Percentiles rank a stretch among this genome's conserved stretches.
Evolutionary conservation across 805 yeast species (phyloP).

Genomic region (Naumovozyma baii): DNA sequence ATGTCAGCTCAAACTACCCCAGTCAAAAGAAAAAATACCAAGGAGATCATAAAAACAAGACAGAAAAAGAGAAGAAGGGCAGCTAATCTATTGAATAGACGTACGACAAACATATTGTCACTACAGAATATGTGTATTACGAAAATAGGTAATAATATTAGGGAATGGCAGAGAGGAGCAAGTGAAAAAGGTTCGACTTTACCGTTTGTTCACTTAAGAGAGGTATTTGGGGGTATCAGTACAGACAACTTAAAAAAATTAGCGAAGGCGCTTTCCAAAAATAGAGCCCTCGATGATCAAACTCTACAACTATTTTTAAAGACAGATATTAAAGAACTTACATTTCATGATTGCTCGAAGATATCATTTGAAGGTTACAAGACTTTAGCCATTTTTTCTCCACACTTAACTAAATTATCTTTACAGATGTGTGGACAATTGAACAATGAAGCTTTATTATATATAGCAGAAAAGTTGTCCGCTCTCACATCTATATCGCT

Average conservation of each 20-base stretch:
- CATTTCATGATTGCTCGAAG: slow-evolving; percentile 89
- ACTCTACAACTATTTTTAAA: slow-evolving; percentile 69
- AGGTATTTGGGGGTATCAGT: slow-evolving; percentile 82
- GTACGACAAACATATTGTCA: slow-evolving; percentile 52
- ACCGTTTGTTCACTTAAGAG: slow-evolving; percentile 30
- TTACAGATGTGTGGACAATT: slow-evolving; percentile 90
- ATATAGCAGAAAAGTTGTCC: slow-evolving; percentile 50
- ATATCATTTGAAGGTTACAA: slow-evolving; percentile 55
- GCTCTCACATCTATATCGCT: slow-evolving; percentile 48
- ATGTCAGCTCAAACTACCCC: slow-evolving; percentile 5
- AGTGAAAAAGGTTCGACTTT: slow-evolving; percentile 7
- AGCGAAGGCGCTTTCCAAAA: slow-evolving; percentile 67
- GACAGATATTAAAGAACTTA: slow-evolving; percentile 45
- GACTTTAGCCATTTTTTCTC: slow-evolving; percentile 70
- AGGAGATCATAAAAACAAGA: slow-evolving; percentile 45
- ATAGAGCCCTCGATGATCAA: slow-evolving; percentile 64
- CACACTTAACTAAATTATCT: slow-evolving; percentile 53
- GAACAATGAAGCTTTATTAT: slow-evolving; percentile 62
- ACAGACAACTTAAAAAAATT: slow-evolving; percentile 58
- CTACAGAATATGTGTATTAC: slow-evolving; percentile 77
- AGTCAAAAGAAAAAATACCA: slow-evolving; percentile 36
- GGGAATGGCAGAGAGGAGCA: slow-evolving; percentile 15
- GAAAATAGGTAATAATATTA: slow-evolving; percentile 42
- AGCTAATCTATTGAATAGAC: slow-evolving; percentile 69
- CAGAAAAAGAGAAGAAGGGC: slow-evolving; percentile 73